These are phyloP conservation scores for Ceratobasidium theobromae DNA, from an alignment of 1,284 basidiomycete genomes.

Conservation along the genomic window DNA sequence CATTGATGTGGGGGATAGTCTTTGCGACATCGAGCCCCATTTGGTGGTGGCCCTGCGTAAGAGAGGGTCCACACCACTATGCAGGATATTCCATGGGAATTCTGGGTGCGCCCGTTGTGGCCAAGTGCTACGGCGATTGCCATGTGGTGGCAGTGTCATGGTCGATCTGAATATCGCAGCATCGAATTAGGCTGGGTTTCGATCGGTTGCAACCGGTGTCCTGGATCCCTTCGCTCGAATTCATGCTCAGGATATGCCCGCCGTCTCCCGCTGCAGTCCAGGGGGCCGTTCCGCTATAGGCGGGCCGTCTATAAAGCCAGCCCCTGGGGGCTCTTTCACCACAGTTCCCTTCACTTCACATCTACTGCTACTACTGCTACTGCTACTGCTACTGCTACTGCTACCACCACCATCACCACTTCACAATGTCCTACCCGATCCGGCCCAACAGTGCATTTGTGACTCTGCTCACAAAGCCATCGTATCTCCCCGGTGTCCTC, in stretches of 20 bases:
- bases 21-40: not conserved
- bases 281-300: not conserved
- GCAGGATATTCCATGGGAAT: too few relatives aligned
- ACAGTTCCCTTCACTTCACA: not conserved
- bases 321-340: not conserved
- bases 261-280: too few relatives aligned
- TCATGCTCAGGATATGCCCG: too few relatives aligned
- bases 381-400: not conserved
- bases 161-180: slow-evolving; percentile 19
- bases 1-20: too few relatives aligned
- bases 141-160: slow-evolving; percentile 17
- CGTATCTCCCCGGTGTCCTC: slow-evolving; percentile 74
- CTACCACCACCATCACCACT: not conserved
- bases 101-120: not conserved
- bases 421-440: slow-evolving; percentile 6
- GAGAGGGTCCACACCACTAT: too few relatives aligned
- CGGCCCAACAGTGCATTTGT: slow-evolving; percentile 50
- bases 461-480: slow-evolving; percentile 64
- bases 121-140: slow-evolving; percentile 7
- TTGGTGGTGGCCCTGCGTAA: too few relatives aligned
- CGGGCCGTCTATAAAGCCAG: not conserved
- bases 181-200: slow-evolving; percentile 31
- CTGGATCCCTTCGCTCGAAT: slow-evolving; percentile 28
- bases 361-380: not conserved
- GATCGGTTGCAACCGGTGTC: slow-evolving; percentile 21